Conservation (phyloP, 495 filamentous ascomycete genomes). For the Penicillium ucsense region DNA sequence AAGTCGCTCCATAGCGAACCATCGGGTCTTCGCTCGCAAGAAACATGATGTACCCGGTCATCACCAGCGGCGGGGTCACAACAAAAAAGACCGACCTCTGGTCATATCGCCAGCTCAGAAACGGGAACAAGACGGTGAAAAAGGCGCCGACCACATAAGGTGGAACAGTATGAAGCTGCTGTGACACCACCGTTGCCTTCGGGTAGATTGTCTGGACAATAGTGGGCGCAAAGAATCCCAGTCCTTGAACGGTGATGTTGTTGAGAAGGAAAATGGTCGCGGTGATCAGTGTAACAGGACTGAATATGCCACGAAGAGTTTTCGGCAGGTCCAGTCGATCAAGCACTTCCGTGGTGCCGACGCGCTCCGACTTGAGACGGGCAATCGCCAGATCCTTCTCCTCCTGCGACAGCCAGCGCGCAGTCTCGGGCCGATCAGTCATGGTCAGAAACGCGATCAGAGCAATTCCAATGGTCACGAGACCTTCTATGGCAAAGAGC, state of each 20-base stretch:
- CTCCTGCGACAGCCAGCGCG: conserved; percentile 52
- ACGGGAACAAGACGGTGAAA: conserved; percentile 53
- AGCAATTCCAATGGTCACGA: conserved; percentile 54
- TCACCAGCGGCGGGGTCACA: conserved; percentile 41
- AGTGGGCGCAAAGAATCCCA: conserved; percentile 65
- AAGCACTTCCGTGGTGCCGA: conserved; percentile 53
- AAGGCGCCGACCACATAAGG: conserved; percentile 62
- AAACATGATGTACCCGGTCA: conserved; percentile 67
- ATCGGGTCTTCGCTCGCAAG: conserved; percentile 41
- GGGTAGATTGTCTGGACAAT: conserved; percentile 58
- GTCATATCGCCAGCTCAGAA: conserved; percentile 51
- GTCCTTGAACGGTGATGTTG: conserved; percentile 46
- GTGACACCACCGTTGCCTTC: conserved; percentile 40
- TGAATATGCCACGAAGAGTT: conserved; percentile 39
- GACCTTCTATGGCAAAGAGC: conserved; percentile 67
- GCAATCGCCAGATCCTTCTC: conserved; percentile 56
- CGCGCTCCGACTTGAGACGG: conserved; percentile 53
- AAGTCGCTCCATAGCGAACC: conserved; percentile 62
- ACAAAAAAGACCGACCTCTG: conserved; percentile 39
- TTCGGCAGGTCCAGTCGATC: conserved; percentile 38
- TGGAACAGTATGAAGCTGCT: conserved; percentile 60
- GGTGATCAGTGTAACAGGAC: conserved; percentile 37
- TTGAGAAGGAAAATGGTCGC: conserved; percentile 43
- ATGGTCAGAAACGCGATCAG: conserved; percentile 48
- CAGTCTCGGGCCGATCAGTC: conserved; percentile 58